These are phyloP conservation scores for Colletotrichum sp. DNA, from an alignment of 2,329 filamentous ascomycete genomes.

Conservation along the genomic window DNA sequence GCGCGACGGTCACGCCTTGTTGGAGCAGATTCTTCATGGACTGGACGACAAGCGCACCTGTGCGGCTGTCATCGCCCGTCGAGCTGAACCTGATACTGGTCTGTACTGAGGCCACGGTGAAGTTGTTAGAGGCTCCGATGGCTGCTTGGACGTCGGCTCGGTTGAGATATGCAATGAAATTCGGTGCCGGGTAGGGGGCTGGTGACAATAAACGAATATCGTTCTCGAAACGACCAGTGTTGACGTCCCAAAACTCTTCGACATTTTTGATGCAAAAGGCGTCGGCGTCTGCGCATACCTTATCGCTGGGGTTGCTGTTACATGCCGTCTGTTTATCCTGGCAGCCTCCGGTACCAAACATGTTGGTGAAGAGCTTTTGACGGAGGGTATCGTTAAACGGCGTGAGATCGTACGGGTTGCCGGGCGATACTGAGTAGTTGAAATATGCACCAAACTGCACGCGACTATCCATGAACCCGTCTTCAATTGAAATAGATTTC, in stretches of 20 bases:
- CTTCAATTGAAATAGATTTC: slow-evolving; percentile 7
- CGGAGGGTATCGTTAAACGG: neutral
- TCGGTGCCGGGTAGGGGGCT: neutral
- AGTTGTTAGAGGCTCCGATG: slow-evolving; percentile 6
- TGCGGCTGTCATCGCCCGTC: slow-evolving; percentile 9
- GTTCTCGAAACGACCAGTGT: neutral
- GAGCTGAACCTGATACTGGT: neutral
- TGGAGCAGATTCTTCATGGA: neutral
- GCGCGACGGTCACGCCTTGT: neutral
- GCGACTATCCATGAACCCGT: slow-evolving; percentile 10
- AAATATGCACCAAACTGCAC: slow-evolving; percentile 8
- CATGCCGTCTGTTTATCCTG: neutral
- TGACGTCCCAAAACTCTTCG: neutral
- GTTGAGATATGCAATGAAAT: slow-evolving; percentile 6
- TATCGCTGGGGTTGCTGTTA: neutral
- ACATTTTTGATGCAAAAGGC: neutral
- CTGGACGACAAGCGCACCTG: neutral
- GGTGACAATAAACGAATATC: neutral
- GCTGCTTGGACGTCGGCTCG: neutral
- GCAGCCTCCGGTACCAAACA: neutral
- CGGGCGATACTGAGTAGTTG: neutral
- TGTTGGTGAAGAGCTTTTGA: neutral
- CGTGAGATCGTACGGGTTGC: slow-evolving; percentile 1
- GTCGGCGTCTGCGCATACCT: neutral
- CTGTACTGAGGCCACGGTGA: neutral